Percentiles rank a stretch among this genome's conserved stretches.
Conservation (phyloP, 2,329 filamentous ascomycete species). For the Paraphoma chrysanthemicola region DNA sequence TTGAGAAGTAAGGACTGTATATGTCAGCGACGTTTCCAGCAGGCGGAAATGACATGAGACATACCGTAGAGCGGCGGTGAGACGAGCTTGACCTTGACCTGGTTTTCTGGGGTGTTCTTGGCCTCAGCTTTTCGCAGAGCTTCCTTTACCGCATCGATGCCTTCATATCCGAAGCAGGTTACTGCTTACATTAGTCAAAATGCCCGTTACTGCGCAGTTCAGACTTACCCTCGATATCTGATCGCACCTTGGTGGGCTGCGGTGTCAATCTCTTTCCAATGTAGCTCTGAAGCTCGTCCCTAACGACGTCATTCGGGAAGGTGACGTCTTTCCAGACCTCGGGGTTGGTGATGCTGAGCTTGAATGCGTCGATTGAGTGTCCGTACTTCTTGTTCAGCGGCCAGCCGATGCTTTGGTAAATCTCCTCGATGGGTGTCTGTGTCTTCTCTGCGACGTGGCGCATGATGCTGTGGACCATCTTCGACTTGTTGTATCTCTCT, state of each 20-base stretch:
- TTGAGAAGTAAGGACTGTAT: slow-evolving; percentile 82
- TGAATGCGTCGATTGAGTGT: slow-evolving; percentile 97
- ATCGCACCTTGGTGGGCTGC: slow-evolving; percentile 98
- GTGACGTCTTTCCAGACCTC: slow-evolving; percentile 94
- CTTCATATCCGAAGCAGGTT: slow-evolving; percentile 78
- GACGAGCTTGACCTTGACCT: slow-evolving; percentile 99
- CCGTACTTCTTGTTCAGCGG: slow-evolving; percentile 97
- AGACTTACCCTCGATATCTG: slow-evolving; percentile 82
- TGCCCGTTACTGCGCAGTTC: slow-evolving; percentile 65
- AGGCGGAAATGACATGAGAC: background rate
- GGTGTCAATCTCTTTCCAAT: slow-evolving; percentile 97
- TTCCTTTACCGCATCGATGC: slow-evolving; percentile 96
- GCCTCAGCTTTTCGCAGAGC: slow-evolving; percentile 91
- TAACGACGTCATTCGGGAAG: slow-evolving; percentile 85
- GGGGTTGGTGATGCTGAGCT: slow-evolving; percentile 97
- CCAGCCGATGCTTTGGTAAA: slow-evolving; percentile 96
- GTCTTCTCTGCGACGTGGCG: slow-evolving; percentile 98
- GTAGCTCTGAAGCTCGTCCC: slow-evolving; percentile 90
- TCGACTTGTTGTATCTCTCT: slow-evolving; percentile 99
- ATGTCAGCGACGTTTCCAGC: slow-evolving; percentile 16
- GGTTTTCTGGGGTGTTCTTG: slow-evolving; percentile 87
- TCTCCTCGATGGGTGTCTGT: slow-evolving; percentile 86
- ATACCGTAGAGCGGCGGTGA: slow-evolving; percentile 84
- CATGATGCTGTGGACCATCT: slow-evolving; percentile 99
- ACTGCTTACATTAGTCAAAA: slow-evolving; percentile 29